Conservation (phyloP, 805 yeast species). For the Kregervanrija delftensis region DNA sequence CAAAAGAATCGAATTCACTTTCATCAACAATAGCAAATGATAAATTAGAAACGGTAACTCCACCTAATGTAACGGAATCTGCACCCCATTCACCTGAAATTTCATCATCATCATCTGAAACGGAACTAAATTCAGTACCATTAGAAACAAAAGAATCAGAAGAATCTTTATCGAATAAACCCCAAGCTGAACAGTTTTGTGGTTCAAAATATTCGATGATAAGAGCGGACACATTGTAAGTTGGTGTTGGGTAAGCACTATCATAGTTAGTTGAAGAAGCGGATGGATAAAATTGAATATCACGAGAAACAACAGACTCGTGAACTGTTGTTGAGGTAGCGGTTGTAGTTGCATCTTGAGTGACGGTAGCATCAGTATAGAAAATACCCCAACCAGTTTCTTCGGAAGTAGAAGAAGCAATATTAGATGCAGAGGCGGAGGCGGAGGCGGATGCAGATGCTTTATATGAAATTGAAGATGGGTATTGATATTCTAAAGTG, state of each 20-base stretch:
- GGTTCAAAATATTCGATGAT: constrained; percentile 7
- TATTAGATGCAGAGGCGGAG: neutral
- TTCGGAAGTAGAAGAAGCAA: constrained; percentile 1
- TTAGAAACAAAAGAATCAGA: constrained; percentile 31
- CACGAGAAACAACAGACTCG: constrained; percentile 1
- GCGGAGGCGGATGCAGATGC: neutral
- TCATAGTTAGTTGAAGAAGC: constrained; percentile 3
- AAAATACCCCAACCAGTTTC: constrained; percentile 11
- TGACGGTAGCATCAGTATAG: constrained; percentile 5
- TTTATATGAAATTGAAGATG: neutral
- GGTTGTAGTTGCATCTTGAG: constrained; percentile 2
- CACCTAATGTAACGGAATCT: constrained; percentile 49
- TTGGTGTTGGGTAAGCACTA: constrained; percentile 8
- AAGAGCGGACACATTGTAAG: constrained; percentile 3
- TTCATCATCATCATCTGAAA: constrained; percentile 34
- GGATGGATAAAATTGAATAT: constrained; percentile 7
- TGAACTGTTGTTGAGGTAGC: neutral
- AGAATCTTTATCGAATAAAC: constrained; percentile 32
- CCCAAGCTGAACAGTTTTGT: constrained; percentile 31
- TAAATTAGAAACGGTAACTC: constrained; percentile 35
- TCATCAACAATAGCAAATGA: constrained; percentile 64
- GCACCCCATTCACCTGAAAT: constrained; percentile 45
- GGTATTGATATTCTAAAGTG: constrained; percentile 3
- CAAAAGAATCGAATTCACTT: constrained; percentile 44
- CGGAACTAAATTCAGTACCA: constrained; percentile 28